Base-by-base conservation (phyloP, 805 yeast species). In the Teunomyces pallodes region DNA sequence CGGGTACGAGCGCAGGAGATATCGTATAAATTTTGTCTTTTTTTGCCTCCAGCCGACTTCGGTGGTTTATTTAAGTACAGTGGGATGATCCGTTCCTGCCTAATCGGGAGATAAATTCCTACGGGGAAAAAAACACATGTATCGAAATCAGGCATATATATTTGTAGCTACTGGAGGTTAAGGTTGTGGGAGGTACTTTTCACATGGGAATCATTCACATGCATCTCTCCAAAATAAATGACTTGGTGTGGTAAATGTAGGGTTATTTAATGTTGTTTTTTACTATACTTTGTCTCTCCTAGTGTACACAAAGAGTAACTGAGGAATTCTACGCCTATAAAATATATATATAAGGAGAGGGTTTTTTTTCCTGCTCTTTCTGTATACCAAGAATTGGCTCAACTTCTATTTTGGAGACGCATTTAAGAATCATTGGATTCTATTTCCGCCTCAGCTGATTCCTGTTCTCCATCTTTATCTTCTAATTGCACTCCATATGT, bases 401-500 rank as follows among this genome's bases (percentile, higher is more conserved):
- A 20, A 17, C 17, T 20, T 20, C 24, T 20, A 20, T 5, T 20
- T 20, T 20, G 24, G 24, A 20, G 4, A 13, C 35, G 35, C 35
- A 32, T 5, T 32, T 16, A 32, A 32, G 35, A 32, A 13, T 32
- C 16, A 10, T 20, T 20, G 24, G 3, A 31, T 31, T 31, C 33
- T 8, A 13, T n/a, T 31, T 31, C 33, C 14, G 33, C 33, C 13
- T 31, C 35, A 14, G 27, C 39, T 35, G 16, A 16, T 10, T 16
- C 30, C 27, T 36, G 43, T 29, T 28, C 47, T 3, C 42, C 53
- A 12, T 45, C 46, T 9, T 39, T 56, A 24, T 46, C 49, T 30
- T 49, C 47, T 12, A 38, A 14, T 9, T n/a, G 43, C 17, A 50
- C 55, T 4, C 60, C 62, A 49, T 59, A 62, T 32, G 65, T 61